These are phyloP conservation scores for Exserohilum rostratum DNA, from an alignment of 2,329 filamentous ascomycete species.

Conservation along the genomic window DNA sequence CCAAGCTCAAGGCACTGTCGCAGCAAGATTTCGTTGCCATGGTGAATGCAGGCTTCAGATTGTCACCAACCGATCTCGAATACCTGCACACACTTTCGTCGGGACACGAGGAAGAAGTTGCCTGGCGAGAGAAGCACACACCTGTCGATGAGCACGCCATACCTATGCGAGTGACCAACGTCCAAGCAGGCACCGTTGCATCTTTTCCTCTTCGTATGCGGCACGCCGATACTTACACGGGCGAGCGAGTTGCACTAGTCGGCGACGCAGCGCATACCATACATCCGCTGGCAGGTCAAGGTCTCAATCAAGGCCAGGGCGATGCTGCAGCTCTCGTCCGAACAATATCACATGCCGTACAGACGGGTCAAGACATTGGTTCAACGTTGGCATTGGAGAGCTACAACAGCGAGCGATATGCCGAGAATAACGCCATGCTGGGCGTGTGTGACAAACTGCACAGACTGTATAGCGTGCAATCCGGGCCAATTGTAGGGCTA, in stretches of 20 bases:
- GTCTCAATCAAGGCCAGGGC: conserved; percentile 89
- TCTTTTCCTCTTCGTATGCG: conserved; percentile 91
- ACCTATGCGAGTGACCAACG: conserved; percentile 69
- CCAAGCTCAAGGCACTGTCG: conserved; percentile 76
- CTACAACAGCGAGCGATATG: conserved; percentile 82
- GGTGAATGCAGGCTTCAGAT: conserved; percentile 91
- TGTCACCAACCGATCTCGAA: conserved; percentile 77
- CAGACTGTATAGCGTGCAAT: conserved; percentile 83
- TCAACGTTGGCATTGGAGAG: conserved; percentile 76
- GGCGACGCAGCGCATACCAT: conserved; percentile 95
- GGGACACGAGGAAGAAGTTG: conserved; percentile 71
- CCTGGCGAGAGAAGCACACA: conserved; percentile 82
- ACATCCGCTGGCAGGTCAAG: conserved; percentile 92
- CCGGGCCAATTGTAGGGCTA: conserved; percentile 78
- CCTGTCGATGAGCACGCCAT: conserved; percentile 54
- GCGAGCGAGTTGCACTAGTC: conserved; percentile 86
- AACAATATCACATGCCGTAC: conserved; percentile 76
- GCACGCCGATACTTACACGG: conserved; percentile 92
- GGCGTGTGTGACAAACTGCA: conserved; percentile 89
- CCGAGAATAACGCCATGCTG: conserved; percentile 76
- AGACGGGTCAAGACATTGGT: conserved; percentile 87
- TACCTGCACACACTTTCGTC: conserved; percentile 73
- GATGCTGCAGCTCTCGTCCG: conserved; percentile 81
- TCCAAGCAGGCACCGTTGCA: conserved; percentile 81
- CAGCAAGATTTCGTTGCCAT: conserved; percentile 78